These are phyloP conservation scores for Austroboletus niveus DNA, from an alignment of 1,284 basidiomycete species.

Conservation along the genomic window DNA sequence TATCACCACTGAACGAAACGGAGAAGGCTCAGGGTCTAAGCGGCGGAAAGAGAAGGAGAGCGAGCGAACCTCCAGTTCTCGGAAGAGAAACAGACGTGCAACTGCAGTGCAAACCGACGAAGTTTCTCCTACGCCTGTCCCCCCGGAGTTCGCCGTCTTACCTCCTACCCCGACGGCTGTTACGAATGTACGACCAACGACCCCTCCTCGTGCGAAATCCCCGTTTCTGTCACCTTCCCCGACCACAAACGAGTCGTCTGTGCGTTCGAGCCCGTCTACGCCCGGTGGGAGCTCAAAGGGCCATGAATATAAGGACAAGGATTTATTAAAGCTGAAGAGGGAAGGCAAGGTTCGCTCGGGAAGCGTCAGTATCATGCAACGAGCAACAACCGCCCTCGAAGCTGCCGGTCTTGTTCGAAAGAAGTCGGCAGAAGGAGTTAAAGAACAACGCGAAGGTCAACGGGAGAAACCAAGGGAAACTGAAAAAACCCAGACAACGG, in stretches of 20 bases:
- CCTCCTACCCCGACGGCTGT: conserved; percentile 69
- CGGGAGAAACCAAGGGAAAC: conserved; percentile 42
- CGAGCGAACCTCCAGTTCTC: conserved; percentile 17
- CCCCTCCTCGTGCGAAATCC: conserved; percentile 54
- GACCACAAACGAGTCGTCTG: conserved; percentile 48
- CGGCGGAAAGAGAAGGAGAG: conserved; percentile 34
- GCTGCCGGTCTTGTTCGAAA: conserved; percentile 78
- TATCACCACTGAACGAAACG: conserved; percentile 31
- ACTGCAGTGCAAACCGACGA: conserved; percentile 30
- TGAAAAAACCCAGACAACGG: conserved; percentile 44
- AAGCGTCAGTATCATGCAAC: conserved; percentile 91
- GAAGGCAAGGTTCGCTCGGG: conserved; percentile 67
- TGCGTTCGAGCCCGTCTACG: conserved; percentile 62
- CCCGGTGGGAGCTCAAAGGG: conserved; percentile 53
- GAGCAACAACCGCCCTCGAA: conserved; percentile 85
- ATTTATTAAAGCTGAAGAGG: conserved; percentile 45
- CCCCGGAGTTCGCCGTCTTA: conserved; percentile 67
- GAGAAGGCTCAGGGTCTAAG: conserved; percentile 22
- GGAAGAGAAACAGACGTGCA: conserved; percentile 23
- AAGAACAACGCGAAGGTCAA: conserved; percentile 53
- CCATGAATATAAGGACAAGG: conserved; percentile 44
- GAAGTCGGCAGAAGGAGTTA: conserved; percentile 71
- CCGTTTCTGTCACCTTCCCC: conserved; percentile 63
- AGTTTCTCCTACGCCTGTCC: conserved; percentile 34
- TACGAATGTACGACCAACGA: conserved; percentile 40